These are phyloP conservation scores for Balakata baccata DNA, from an alignment of 345 rosid species.

Conservation along the genomic window DNA sequence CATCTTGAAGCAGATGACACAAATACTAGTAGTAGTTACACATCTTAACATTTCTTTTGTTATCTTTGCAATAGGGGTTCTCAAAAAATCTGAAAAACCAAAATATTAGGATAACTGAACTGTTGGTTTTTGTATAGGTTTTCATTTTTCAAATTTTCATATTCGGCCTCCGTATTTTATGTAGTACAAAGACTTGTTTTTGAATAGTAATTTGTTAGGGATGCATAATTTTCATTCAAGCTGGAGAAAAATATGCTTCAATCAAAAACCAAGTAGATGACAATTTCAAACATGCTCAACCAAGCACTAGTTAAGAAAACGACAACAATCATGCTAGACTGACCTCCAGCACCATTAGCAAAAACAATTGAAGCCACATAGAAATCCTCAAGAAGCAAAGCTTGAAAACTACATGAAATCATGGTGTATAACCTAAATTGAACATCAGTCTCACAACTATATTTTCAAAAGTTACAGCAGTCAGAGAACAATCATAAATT, in stretches of 20 bases:
- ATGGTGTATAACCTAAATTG: background rate
- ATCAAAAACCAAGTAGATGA: background rate
- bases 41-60: background rate
- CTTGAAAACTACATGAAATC: background rate
- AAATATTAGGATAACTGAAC: no score
- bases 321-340: background rate
- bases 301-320: background rate
- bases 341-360: background rate
- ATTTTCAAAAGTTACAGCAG: background rate
- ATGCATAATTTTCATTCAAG: background rate
- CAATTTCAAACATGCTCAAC: background rate
- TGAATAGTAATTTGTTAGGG: background rate
- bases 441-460: background rate
- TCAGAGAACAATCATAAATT: background rate
- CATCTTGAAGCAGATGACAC: background rate
- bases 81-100: no score
- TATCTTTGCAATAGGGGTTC: background rate
- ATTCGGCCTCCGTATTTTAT: no score
- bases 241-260: background rate
- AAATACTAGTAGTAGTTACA: background rate
- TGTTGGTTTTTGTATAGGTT: no score
- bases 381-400: background rate
- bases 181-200: no score
- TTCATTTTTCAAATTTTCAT: no score
- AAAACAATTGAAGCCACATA: background rate